phyloP scores from a whole-genome alignment of 208 protist species.

The Kentomonas sorsogonicus region DNA sequence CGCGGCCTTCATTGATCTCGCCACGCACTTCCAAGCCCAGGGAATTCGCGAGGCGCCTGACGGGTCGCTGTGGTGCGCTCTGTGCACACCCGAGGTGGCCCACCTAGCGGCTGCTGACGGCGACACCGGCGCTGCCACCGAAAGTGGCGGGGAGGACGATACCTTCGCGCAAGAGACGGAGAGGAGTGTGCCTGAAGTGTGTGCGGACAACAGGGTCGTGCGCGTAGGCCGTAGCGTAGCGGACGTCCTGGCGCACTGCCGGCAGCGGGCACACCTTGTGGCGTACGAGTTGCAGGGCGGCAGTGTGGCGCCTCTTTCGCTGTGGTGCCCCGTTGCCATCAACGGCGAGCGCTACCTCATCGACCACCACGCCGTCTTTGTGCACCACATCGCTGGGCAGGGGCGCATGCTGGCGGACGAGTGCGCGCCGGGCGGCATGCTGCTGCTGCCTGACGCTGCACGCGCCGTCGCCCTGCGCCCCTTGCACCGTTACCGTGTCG shows the following conservation, averaged over 20 bases:
- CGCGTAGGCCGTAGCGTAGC: slow-evolving; percentile 10
- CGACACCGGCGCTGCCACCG: no score
- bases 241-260: slow-evolving; percentile 50
- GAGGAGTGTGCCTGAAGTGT: no score
- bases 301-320: slow-evolving; percentile 21
- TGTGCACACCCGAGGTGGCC: no score
- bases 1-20: no score
- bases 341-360: slow-evolving; percentile 63
- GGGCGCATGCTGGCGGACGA: slow-evolving; percentile 61
- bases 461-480: slow-evolving; percentile 75
- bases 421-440: slow-evolving; percentile 46
- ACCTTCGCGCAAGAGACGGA: no score
- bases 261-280: slow-evolving; percentile 42
- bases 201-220: neutral
- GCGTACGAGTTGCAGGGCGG: slow-evolving; percentile 40
- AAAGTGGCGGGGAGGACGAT: no score
- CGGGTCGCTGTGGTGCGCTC: no score
- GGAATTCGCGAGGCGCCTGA: no score
- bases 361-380: slow-evolving; percentile 79
- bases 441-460: slow-evolving; percentile 67
- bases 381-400: slow-evolving; percentile 50
- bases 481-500: slow-evolving; percentile 56
- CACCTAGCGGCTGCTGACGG: no score
- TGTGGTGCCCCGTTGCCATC: slow-evolving; percentile 66
- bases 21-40: no score